Percentiles rank a stretch among this genome's conserved stretches.
These are phyloP conservation scores for Picochlorum sp. DNA, from an alignment of 139 green algal genomes.

Conservation along the genomic window DNA sequence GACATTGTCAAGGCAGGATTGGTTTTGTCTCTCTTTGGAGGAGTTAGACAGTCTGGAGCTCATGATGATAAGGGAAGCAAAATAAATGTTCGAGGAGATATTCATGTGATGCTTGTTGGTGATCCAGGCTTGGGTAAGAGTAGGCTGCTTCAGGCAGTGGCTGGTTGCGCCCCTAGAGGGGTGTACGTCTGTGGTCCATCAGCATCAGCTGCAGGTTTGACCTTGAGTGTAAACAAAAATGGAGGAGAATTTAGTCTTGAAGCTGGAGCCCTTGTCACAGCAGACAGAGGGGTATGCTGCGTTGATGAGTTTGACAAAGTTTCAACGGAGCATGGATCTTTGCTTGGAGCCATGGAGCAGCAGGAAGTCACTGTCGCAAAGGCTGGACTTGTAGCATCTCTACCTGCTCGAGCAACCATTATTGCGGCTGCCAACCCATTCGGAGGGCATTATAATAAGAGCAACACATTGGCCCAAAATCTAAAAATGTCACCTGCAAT, in stretches of 20 bases:
- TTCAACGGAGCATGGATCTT: conserved; percentile 36
- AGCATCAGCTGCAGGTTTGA: conserved; percentile 65
- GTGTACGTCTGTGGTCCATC: conserved; percentile 90
- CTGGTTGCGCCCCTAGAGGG: conserved; percentile 57
- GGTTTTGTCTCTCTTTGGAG: conserved; percentile 78
- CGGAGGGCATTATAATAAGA: conserved; percentile 69
- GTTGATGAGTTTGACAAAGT: conserved; percentile 97
- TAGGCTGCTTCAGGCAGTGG: conserved; percentile 74
- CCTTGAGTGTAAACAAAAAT: conserved; percentile 62
- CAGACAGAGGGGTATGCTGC: conserved; percentile 73
- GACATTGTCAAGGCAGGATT: conserved; percentile 85
- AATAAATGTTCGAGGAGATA: conserved; percentile 51
- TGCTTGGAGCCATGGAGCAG: conserved; percentile 93
- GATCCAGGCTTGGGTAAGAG: conserved; percentile 83
- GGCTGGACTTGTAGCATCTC: conserved; percentile 71
- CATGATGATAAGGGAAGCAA: background rate
- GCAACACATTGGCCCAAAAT: conserved; percentile 69
- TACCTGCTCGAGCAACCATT: conserved; percentile 80
- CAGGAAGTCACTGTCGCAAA: conserved; percentile 78
- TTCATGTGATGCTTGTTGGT: conserved; percentile 77
- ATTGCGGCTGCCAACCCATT: conserved; percentile 83
- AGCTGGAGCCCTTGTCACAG: conserved; percentile 80
- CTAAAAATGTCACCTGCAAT: conserved; percentile 62
- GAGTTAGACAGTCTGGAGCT: conserved; percentile 50
- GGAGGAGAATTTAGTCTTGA: conserved; percentile 67